A percentile compares a stretch with the other conserved stretches of the same genome.
These are phyloP conservation scores for Paecilomyces formosus DNA, from an alignment of 2,329 filamentous ascomycete genomes.

Conservation along the genomic window DNA sequence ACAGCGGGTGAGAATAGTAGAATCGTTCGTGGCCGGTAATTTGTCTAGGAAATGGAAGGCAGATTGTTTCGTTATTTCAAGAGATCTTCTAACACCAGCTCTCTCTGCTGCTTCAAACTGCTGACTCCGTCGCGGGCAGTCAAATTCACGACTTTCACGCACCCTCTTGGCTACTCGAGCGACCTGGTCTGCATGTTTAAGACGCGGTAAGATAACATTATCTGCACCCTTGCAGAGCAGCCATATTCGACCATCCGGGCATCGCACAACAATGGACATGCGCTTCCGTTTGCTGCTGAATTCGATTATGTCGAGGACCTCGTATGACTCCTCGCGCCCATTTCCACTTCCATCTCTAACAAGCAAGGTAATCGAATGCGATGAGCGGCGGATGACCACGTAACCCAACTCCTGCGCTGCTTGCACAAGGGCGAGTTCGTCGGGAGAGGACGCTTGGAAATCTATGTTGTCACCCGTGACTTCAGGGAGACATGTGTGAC, in stretches of 20 bases:
- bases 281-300: slow-evolving; percentile 75
- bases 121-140: not conserved
- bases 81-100: not conserved
- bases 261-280: slow-evolving; percentile 72
- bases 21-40: not conserved
- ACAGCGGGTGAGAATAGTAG: not conserved
- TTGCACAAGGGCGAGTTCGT: slow-evolving; percentile 69
- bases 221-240: slow-evolving; percentile 76
- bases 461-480: slow-evolving; percentile 56
- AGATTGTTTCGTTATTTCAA: not conserved
- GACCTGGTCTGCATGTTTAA: slow-evolving; percentile 48
- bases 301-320: slow-evolving; percentile 70
- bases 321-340: slow-evolving; percentile 50
- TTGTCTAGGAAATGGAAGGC: not conserved
- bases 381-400: slow-evolving; percentile 60
- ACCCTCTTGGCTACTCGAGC: slow-evolving; percentile 45
- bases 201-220: slow-evolving; percentile 61
- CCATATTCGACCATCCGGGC: slow-evolving; percentile 66
- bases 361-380: slow-evolving; percentile 54
- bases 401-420: slow-evolving; percentile 69
- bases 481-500: slow-evolving; percentile 73
- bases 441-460: slow-evolving; percentile 72
- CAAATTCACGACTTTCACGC: slow-evolving; percentile 61
- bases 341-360: not conserved
- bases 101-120: not conserved